Base-by-base conservation (phyloP, 352 stramenopile species). In the Elongisporangium senticosum region DNA sequence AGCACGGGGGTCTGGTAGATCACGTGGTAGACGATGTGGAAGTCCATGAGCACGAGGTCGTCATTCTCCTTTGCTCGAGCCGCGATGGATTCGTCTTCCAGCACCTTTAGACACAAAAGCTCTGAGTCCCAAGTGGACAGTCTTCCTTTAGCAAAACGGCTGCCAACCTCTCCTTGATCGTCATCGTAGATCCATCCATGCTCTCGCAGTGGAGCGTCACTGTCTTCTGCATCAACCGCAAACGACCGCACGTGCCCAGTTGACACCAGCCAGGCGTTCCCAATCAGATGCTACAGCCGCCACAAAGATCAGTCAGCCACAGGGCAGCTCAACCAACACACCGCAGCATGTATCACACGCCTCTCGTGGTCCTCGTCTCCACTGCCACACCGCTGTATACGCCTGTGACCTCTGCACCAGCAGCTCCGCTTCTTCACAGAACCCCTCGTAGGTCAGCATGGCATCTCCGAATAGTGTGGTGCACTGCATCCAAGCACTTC, bases 1-100 rank as follows among this genome's bases (percentile, higher is more conserved):
- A 94, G 69, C 65, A 86, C 77, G 0, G 83, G 83, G 3, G 77
- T 87, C 56, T 85, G 74, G 66, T 90, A 94, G 28, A 86, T 83
- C 8, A 67, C 69, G 64, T 91, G 84, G 62, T 79, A 94, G 24
- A 91, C 81, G 53, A 94, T 85, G 68, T 94, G 85, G 64, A 90
- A 90, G 39, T 92, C 82, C 48, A 83, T 67, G 19, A 91, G 24
- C n/a, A 77, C 64, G 8, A 59, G 73, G 24, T 76, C 63, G 33
- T 24, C 51, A 1, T 48, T 59, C 24, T 7, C 3, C 14, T 7
- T 48, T 24, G 47, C 49, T 22, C 56, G 7, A 0, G 6, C 15
- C 21, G 64, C 47, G n/a, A 67, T 26, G 10, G 53, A 56, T 7
- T 51, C 53, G 2, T 67, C 63, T 17, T 56, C 28, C 22, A 51